These are phyloP conservation scores for Gossypium arboreum DNA, from an alignment of 345 rosid genomes.

Conservation along the genomic window DNA sequence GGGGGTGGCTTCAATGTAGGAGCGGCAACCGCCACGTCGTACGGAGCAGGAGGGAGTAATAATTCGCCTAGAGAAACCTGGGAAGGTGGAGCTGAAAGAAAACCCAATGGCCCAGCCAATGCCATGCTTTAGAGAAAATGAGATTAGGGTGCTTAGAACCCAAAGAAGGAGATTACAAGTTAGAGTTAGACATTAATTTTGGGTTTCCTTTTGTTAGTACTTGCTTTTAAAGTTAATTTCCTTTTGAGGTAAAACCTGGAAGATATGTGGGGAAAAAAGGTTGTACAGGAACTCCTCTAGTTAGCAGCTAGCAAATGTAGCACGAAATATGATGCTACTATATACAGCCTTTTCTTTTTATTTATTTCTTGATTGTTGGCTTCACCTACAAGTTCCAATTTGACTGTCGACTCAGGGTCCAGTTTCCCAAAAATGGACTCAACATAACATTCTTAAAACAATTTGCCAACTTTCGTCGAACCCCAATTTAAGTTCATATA, in stretches of 20 bases:
- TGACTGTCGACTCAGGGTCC: not conserved
- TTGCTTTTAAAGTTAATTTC: not conserved
- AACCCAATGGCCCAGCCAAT: constrained; percentile 24
- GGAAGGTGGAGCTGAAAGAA: constrained; percentile 36
- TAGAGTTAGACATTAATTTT: constrained; percentile 9
- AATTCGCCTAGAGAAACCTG: constrained; percentile 31
- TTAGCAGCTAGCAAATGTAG: constrained; percentile 11
- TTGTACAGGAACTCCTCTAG: constrained; percentile 15
- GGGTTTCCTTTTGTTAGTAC: constrained; percentile 11
- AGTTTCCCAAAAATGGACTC: not conserved
- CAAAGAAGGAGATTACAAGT: constrained; percentile 10
- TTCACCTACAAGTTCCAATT: not conserved
- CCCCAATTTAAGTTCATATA: not conserved
- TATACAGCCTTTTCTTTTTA: not conserved
- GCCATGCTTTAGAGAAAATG: constrained; percentile 14
- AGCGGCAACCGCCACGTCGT: constrained; percentile 25
- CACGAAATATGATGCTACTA: constrained; percentile 15
- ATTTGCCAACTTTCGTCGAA: not conserved
- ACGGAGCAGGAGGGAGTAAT: constrained; percentile 23
- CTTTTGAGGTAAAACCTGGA: not conserved
- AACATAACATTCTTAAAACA: not conserved
- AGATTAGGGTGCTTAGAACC: not conserved
- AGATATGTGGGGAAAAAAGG: constrained; percentile 2
- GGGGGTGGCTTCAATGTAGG: constrained; percentile 38
- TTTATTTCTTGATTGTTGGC: not conserved